Conservation (phyloP, 257 asterid genomes). For the Solanum appendiculatum region DNA sequence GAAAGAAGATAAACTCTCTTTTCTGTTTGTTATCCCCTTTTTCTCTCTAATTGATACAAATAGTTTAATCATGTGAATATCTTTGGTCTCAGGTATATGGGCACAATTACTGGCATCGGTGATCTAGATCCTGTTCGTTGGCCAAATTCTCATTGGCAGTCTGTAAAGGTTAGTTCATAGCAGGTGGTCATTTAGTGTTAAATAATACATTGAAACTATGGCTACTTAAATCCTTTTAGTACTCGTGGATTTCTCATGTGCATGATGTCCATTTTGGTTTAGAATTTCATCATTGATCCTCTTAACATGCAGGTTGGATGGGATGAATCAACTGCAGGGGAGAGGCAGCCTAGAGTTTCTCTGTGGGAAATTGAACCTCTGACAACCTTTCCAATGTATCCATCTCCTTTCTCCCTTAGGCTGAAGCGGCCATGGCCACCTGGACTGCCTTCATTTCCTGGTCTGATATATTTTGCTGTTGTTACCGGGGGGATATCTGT, state of each 20-base stretch:
- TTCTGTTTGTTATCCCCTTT: background rate
- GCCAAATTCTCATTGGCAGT: slow-evolving; percentile 92
- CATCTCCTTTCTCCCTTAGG: slow-evolving; percentile 84
- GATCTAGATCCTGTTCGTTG: slow-evolving; percentile 89
- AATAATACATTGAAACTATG: background rate
- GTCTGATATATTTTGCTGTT: slow-evolving; percentile 21
- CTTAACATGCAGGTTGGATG: slow-evolving; percentile 64
- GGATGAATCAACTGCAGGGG: slow-evolving; percentile 99
- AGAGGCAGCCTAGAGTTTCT: slow-evolving; percentile 91
- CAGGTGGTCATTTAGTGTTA: background rate
- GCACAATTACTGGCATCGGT: slow-evolving; percentile 75
- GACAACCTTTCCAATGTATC: slow-evolving; percentile 88
- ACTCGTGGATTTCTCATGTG: background rate
- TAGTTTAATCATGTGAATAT: background rate
- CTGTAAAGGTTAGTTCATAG: slow-evolving; percentile 54
- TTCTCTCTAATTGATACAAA: background rate
- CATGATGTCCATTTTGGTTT: background rate
- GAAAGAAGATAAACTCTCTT: background rate
- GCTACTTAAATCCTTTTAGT: background rate
- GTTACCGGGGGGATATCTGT: background rate
- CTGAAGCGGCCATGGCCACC: slow-evolving; percentile 89
- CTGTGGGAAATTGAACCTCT: slow-evolving; percentile 90
- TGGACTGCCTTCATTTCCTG: slow-evolving; percentile 63
- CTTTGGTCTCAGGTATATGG: slow-evolving; percentile 65
- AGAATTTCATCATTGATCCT: background rate